Percentiles rank a stretch among this genome's conserved stretches.
Evolutionary conservation across 2,329 filamentous ascomycete species (phyloP).

Genomic region (Gaeumannomyces sp.): DNA sequence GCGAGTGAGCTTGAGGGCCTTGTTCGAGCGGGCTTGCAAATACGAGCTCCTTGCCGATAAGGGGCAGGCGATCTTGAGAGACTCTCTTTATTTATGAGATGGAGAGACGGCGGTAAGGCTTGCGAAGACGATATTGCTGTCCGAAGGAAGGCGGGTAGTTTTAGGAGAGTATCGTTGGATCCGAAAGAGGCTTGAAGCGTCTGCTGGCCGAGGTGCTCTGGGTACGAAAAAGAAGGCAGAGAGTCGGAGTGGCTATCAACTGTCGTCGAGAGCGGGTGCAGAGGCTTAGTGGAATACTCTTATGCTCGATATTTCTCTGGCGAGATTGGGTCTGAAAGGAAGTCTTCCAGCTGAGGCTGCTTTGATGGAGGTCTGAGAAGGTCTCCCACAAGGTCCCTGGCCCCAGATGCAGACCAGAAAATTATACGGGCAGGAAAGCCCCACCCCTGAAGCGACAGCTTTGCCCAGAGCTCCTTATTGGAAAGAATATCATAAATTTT

Average conservation of each 20-base stretch:
- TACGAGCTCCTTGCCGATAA: background rate
- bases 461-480: too few relatives aligned
- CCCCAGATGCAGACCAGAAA: too few relatives aligned
- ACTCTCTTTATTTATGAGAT: too few relatives aligned
- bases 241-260: background rate
- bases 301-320: background rate
- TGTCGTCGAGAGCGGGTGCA: background rate
- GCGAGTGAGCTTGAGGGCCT: too few relatives aligned
- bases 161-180: background rate
- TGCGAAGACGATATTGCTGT: background rate
- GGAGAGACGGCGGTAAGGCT: background rate
- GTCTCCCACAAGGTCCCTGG: too few relatives aligned
- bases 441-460: too few relatives aligned
- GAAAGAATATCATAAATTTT: too few relatives aligned
- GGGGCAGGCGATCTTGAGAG: background rate
- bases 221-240: background rate
- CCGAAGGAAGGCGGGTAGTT: background rate
- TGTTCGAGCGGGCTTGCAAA: background rate
- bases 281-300: background rate
- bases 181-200: background rate
- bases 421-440: too few relatives aligned
- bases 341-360: background rate
- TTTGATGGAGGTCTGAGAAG: background rate
- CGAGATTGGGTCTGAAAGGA: too few relatives aligned
- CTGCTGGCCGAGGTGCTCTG: background rate